A percentile compares a stretch with the other conserved stretches of the same genome.
Conservation (phyloP, 2,329 filamentous ascomycete species). For the Fusarium annulatum region DNA sequence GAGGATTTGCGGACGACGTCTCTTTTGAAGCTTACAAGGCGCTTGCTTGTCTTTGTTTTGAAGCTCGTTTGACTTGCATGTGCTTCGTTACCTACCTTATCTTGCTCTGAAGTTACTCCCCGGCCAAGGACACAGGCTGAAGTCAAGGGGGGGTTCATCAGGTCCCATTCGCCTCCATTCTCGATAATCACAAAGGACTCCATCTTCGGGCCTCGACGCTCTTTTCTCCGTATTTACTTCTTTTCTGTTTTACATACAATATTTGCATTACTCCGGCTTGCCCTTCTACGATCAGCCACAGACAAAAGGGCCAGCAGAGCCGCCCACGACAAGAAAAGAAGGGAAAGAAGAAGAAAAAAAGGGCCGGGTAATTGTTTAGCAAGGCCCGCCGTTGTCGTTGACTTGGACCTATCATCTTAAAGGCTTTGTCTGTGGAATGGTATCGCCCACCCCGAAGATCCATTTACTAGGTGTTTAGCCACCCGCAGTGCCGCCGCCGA, state of each 20-base stretch:
- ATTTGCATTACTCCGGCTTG: constrained; percentile 4
- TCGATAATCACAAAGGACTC: constrained; percentile 9
- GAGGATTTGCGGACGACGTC: constrained; percentile 23
- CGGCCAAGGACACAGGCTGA: constrained; percentile 2
- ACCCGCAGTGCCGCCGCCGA: constrained; percentile 29
- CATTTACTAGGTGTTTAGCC: constrained; percentile 27
- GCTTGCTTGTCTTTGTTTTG: neutral
- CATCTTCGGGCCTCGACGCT: constrained; percentile 22
- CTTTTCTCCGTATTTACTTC: constrained; percentile 19
- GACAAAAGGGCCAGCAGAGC: constrained; percentile 18
- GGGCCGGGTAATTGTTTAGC: constrained; percentile 19
- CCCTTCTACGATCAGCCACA: neutral
- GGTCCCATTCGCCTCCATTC: constrained; percentile 6
- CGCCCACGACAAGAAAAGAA: neutral
- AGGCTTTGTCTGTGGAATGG: constrained; percentile 34
- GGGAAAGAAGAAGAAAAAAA: constrained; percentile 1
- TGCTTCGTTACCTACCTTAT: constrained; percentile 15
- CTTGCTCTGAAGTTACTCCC: constrained; percentile 7
- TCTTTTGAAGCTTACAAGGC: constrained; percentile 23
- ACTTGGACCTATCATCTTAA: constrained; percentile 21
- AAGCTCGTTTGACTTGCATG: constrained; percentile 5
- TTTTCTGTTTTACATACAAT: neutral
- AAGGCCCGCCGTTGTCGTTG: constrained; percentile 22
- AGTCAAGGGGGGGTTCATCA: neutral
- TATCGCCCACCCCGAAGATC: constrained; percentile 34